Conservation (phyloP, 345 rosid genomes). For the Capsella bursapastoris region DNA sequence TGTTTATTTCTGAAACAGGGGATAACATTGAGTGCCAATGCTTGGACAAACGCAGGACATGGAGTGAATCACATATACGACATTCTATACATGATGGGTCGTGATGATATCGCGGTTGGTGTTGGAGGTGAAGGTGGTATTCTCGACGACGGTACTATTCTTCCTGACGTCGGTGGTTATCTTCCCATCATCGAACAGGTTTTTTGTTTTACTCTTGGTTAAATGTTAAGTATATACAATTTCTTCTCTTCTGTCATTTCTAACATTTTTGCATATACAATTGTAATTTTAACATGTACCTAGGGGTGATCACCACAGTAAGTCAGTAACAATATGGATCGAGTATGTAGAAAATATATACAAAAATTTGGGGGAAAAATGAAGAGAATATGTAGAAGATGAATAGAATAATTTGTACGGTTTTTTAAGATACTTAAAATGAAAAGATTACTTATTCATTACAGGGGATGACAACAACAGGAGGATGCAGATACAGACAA, state of each 20-base stretch:
- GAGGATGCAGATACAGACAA: conserved; percentile 85
- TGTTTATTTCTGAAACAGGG: conserved; percentile 56
- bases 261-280: no score
- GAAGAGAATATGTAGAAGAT: no score
- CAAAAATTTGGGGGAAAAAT: background rate
- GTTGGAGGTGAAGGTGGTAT: conserved; percentile 95
- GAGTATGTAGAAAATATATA: background rate
- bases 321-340: no score
- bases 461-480: conserved; percentile 74
- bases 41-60: conserved; percentile 91
- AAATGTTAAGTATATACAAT: no score
- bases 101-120: conserved; percentile 79
- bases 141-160: conserved; percentile 65
- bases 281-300: no score
- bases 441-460: no score
- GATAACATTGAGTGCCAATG: conserved; percentile 68
- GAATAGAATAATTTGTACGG: no score
- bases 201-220: background rate
- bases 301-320: no score
- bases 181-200: conserved; percentile 91
- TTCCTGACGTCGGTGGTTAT: conserved; percentile 83
- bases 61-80: conserved; percentile 87
- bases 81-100: conserved; percentile 88
- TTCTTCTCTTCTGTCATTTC: no score
- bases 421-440: no score